Evolutionary conservation across 2,329 filamentous ascomycete species (phyloP), one percentile per base, ranked within the genome.

Genomic region (Didymella pomorum): DNA sequence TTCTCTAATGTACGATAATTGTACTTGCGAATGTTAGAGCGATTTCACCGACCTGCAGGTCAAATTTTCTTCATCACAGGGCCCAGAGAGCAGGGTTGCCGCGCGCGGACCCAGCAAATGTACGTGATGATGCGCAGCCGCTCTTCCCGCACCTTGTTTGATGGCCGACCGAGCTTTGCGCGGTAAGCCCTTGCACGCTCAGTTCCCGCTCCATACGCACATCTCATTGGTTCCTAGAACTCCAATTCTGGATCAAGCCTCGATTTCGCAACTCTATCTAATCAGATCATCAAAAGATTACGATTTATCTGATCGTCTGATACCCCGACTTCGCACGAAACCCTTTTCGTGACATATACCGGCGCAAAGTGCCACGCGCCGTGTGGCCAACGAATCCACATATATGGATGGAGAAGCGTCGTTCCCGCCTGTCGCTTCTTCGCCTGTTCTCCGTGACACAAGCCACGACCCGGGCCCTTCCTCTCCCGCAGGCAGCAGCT

Each of bases 271-370:
- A 25, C 23, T 58, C 39, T 54, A 67, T 69, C 68, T 70, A 70
- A 70, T 69, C 66, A 69, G 68, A 70, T 68, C 51, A 61, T 60
- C 59, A 20, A 51, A 58, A 58, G n/a, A 48, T 50, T 47, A 52
- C 50, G 42, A 47, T 14, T 69, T 65, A 70, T 70, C 68, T 63
- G 66, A 70, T 70, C 65, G 55, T 69, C 62, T 68, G 68, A 70
- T 69, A 54, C 41, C 44, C 41, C 33, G 51, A 48, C 42, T 47
- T 48, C 52, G 63, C 61, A 62, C 65, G 62, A 69, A 60, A 53
- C 63, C 58, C 60, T 50, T 67, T 68, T 66, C 61, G 64, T 66
- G 62, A 54, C 52, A 63, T 54, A 68, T 57, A 61, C 60, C 55
- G 58, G 58, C 56, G 44, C 62, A 62, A 56, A 58, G 61, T 61